Evolutionary conservation across 306 rosid genomes (phyloP).

Genomic region (Quercus berberidifolia): DNA sequence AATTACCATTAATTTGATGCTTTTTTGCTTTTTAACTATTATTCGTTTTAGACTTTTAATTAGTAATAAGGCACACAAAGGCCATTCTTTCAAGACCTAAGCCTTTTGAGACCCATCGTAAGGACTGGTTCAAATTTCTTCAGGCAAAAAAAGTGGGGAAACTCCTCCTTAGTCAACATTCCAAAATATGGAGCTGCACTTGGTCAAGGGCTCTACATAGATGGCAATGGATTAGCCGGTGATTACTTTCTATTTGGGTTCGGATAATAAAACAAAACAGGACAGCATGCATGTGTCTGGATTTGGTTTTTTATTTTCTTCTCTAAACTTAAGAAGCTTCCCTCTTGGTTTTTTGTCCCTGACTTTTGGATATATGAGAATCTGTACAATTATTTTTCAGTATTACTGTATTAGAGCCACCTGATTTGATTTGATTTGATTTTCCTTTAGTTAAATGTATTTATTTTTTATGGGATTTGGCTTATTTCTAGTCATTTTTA

Average conservation of each 20-base stretch:
- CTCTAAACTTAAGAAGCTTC: slow-evolving; percentile 1
- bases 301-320: not conserved
- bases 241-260: not conserved
- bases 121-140: not conserved
- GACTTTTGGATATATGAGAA: too few relatives aligned
- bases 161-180: not conserved
- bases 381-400: too few relatives aligned
- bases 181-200: not conserved
- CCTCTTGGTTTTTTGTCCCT: not conserved
- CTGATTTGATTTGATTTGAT: too few relatives aligned
- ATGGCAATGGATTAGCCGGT: slow-evolving; percentile 18
- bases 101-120: not conserved
- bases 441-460: too few relatives aligned
- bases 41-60: not conserved
- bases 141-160: not conserved
- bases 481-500: too few relatives aligned
- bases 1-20: too few relatives aligned
- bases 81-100: not conserved
- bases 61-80: not conserved
- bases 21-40: not conserved
- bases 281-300: not conserved
- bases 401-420: too few relatives aligned
- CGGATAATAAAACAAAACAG: not conserved
- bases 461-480: too few relatives aligned
- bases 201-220: slow-evolving; percentile 6